phyloP scores from a whole-genome alignment of 2,329 filamentous ascomycete species.

The Diplodia seriata region DNA sequence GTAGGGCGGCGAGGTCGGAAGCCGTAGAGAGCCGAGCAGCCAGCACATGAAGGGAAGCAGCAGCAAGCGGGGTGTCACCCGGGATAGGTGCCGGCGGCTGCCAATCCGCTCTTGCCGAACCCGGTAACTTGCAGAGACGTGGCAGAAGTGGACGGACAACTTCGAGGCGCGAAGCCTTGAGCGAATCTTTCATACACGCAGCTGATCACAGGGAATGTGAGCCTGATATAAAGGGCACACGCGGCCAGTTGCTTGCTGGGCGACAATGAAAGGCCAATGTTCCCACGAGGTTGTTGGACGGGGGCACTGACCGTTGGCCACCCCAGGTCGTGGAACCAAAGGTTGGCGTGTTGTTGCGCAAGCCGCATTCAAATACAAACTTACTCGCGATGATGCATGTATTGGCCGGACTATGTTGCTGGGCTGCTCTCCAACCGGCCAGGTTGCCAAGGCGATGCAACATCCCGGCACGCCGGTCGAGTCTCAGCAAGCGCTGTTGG shows the following conservation, averaged over 20 bases:
- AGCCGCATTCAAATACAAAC: background rate
- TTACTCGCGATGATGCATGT: background rate
- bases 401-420: too few relatives aligned
- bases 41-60: slow-evolving; percentile 1
- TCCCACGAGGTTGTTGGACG: background rate
- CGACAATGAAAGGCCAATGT: background rate
- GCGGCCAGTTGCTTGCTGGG: background rate
- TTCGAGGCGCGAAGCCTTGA: background rate
- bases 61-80: background rate
- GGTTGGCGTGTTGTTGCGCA: background rate
- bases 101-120: slow-evolving; percentile 11
- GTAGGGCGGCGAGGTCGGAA: background rate
- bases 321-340: background rate
- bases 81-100: background rate
- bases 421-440: background rate
- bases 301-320: background rate
- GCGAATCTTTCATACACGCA: background rate
- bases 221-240: background rate
- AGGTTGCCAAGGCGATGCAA: background rate
- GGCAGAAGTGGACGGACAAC: background rate
- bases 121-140: slow-evolving; percentile 9
- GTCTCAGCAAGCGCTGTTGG: background rate
- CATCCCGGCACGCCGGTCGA: slow-evolving; percentile 1
- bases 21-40: background rate
- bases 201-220: background rate